Percentiles rank a stretch among this genome's conserved stretches.
phyloP scores from a whole-genome alignment of 2,329 filamentous ascomycete species.

The Phialophora tarda region DNA sequence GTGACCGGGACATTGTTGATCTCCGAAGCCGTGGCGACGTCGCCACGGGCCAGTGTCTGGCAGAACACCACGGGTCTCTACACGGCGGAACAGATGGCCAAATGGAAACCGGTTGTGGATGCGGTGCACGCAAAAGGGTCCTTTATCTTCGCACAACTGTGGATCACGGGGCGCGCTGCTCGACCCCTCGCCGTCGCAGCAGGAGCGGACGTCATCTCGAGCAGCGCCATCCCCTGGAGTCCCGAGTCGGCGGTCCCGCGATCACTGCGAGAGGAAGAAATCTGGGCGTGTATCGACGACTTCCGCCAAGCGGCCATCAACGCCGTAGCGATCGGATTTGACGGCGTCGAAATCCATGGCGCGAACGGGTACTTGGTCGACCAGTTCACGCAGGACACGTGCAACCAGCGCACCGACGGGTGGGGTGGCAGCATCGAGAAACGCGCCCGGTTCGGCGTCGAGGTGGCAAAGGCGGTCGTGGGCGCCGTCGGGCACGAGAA shows the following conservation, averaged over 20 bases:
- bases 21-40: conserved; percentile 28
- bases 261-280: conserved; percentile 49
- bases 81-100: conserved; percentile 49
- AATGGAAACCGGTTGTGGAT: conserved; percentile 59
- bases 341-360: conserved; percentile 51
- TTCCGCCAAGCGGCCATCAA: conserved; percentile 56
- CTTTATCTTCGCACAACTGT: conserved; percentile 50
- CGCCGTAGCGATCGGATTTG: conserved; percentile 58
- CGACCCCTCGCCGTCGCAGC: conserved; percentile 34
- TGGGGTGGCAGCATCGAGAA: conserved; percentile 60
- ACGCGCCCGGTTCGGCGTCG: conserved; percentile 60
- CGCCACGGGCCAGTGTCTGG: conserved; percentile 7
- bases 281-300: conserved; percentile 49
- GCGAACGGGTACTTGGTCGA: conserved; percentile 58
- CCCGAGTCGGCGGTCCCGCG: conserved; percentile 39
- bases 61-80: conserved; percentile 32
- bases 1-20: conserved; percentile 48
- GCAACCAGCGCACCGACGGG: conserved; percentile 56
- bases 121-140: conserved; percentile 59
- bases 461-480: conserved; percentile 54
- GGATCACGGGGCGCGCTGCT: conserved; percentile 56
- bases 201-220: conserved; percentile 10
- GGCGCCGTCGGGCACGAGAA: conserved; percentile 53
- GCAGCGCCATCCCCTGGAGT: conserved; percentile 20
- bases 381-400: conserved; percentile 55